Conservation (phyloP, 371 early-diverging fungal genomes). For the Lichtheimia corymbifera region DNA sequence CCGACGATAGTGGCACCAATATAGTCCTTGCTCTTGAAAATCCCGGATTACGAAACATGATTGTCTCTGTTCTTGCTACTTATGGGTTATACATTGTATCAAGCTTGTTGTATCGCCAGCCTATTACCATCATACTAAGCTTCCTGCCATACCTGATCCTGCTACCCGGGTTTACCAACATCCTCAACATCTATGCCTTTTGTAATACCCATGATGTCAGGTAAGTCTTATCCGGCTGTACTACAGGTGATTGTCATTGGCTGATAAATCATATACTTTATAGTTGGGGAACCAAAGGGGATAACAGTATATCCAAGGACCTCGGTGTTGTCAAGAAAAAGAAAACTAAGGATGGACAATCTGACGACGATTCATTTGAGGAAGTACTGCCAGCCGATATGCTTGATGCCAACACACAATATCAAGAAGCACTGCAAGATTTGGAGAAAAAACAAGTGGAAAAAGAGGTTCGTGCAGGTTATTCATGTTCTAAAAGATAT, state of each 20-base stretch:
- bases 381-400: slow-evolving; percentile 72
- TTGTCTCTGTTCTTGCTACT: slow-evolving; percentile 60
- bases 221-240: slow-evolving; percentile 20
- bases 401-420: slow-evolving; percentile 67
- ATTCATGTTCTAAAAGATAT: not conserved
- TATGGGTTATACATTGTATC: slow-evolving; percentile 68
- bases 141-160: slow-evolving; percentile 64
- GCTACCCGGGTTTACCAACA: slow-evolving; percentile 65
- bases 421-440: slow-evolving; percentile 66
- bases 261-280: not conserved
- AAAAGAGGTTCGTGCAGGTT: slow-evolving; percentile 9
- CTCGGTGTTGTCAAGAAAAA: slow-evolving; percentile 65
- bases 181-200: slow-evolving; percentile 71
- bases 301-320: slow-evolving; percentile 58
- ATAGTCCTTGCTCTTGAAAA: slow-evolving; percentile 24
- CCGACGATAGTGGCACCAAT: slow-evolving; percentile 29
- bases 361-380: slow-evolving; percentile 36
- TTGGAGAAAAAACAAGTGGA: slow-evolving; percentile 42
- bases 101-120: slow-evolving; percentile 62
- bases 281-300: slow-evolving; percentile 96
- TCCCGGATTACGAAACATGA: slow-evolving; percentile 58
- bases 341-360: slow-evolving; percentile 45
- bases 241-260: not conserved
- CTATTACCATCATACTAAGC: slow-evolving; percentile 70
- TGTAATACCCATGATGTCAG: slow-evolving; percentile 76